Evolutionary conservation across 306 rosid genomes (phyloP).

Genomic region (Glycine tomentella): DNA sequence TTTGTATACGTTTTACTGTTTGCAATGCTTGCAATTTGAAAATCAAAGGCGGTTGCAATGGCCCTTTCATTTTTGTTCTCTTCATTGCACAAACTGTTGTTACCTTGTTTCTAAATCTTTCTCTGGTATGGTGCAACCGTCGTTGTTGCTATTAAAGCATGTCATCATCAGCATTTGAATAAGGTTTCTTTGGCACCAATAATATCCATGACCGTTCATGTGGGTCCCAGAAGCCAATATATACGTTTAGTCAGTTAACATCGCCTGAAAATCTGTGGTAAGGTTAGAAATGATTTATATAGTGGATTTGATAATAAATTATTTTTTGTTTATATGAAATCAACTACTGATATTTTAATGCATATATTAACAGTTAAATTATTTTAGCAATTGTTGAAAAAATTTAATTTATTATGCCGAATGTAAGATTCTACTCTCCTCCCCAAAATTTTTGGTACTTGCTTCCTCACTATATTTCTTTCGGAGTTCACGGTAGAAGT

Average conservation of each 20-base stretch:
- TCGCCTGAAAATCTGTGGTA: neutral
- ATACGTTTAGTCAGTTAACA: neutral
- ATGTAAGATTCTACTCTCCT: too few relatives aligned
- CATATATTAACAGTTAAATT: too few relatives aligned
- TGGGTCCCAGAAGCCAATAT: conserved; percentile 39
- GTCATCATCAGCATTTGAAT: conserved; percentile 53
- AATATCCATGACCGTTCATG: conserved; percentile 28
- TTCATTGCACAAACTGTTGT: conserved; percentile 25
- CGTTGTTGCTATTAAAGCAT: conserved; percentile 27
- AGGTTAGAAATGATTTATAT: neutral
- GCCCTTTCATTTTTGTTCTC: conserved; percentile 57
- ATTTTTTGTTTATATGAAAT: neutral
- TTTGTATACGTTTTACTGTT: conserved; percentile 39
- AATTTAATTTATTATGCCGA: too few relatives aligned
- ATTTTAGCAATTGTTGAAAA: too few relatives aligned
- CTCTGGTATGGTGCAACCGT: conserved; percentile 49
- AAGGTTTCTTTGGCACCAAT: conserved; percentile 34
- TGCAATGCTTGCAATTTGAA: too few relatives aligned
- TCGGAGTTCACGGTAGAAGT: neutral
- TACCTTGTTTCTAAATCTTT: conserved; percentile 45
- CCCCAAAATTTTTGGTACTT: neutral
- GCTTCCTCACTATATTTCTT: too few relatives aligned
- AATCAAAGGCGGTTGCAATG: conserved; percentile 61
- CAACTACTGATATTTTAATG: neutral
- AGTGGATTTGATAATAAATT: neutral